Percentiles rank a stretch among this genome's conserved stretches.
Conservation (phyloP, 441 rosid species). For the Gossypium lobatum region DNA sequence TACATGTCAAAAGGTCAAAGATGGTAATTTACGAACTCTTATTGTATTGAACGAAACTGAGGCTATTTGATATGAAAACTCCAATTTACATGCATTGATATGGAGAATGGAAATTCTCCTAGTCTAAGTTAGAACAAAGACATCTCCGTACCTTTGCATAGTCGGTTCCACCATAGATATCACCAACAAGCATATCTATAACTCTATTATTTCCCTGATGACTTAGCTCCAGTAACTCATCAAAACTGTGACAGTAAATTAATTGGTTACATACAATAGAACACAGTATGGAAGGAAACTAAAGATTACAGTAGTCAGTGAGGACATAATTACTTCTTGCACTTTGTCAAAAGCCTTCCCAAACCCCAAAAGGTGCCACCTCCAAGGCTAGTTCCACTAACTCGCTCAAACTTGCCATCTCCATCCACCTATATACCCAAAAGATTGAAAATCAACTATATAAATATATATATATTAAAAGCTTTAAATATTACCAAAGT, state of each 20-base stretch:
- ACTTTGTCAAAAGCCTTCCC: slow-evolving; percentile 77
- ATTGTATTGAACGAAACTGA: background rate
- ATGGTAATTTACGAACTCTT: background rate
- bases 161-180: slow-evolving; percentile 75
- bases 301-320: background rate
- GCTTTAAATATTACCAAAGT: background rate
- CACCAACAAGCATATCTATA: slow-evolving; percentile 90
- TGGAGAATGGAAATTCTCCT: background rate
- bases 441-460: slow-evolving; percentile 2
- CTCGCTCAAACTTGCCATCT: slow-evolving; percentile 70
- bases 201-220: slow-evolving; percentile 71
- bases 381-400: slow-evolving; percentile 84
- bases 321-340: slow-evolving; percentile 49
- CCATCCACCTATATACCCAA: slow-evolving; percentile 59
- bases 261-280: background rate
- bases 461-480: slow-evolving; percentile 12
- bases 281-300: slow-evolving; percentile 9
- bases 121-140: background rate
- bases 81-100: background rate
- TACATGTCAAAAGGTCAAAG: slow-evolving; percentile 7
- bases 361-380: slow-evolving; percentile 86
- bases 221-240: slow-evolving; percentile 73
- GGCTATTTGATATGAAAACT: background rate
- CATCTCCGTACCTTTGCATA: slow-evolving; percentile 54
- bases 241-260: slow-evolving; percentile 47